phyloP scores from a whole-genome alignment of 2,329 filamentous ascomycete species.

The Paecilomyces variotii region DNA sequence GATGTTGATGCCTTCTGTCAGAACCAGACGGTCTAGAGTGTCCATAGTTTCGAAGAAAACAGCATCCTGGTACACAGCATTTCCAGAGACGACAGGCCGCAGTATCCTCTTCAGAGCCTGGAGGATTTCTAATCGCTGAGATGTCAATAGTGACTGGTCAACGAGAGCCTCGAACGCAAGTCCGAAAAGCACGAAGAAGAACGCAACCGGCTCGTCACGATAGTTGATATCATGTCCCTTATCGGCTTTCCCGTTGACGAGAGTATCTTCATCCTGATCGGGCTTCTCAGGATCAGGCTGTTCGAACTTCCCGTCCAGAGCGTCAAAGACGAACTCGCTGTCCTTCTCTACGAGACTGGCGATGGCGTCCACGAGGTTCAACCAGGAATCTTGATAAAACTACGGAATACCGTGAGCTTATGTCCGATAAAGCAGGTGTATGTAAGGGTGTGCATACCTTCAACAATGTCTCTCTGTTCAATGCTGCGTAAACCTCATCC shows the following conservation, averaged over 20 bases:
- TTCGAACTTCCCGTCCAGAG: conserved; percentile 70
- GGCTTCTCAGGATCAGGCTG: conserved; percentile 25
- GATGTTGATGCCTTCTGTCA: conserved; percentile 83
- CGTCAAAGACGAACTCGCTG: conserved; percentile 95
- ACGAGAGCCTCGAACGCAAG: conserved; percentile 94
- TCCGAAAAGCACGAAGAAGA: conserved; percentile 97
- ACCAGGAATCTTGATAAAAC: conserved; percentile 96
- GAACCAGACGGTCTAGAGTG: conserved; percentile 78
- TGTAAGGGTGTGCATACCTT: conserved; percentile 39
- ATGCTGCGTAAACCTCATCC: conserved; percentile 86
- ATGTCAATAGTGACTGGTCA: conserved; percentile 63
- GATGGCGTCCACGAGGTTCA: conserved; percentile 94
- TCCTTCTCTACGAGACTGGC: conserved; percentile 96
- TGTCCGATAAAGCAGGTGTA: neutral
- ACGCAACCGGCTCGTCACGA: conserved; percentile 91
- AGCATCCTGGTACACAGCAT: conserved; percentile 91
- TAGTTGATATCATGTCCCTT: conserved; percentile 83
- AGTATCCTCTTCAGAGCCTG: conserved; percentile 90
- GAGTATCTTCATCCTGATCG: conserved; percentile 9
- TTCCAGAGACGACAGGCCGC: conserved; percentile 86
- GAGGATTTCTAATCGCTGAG: conserved; percentile 81
- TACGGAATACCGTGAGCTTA: conserved; percentile 17
- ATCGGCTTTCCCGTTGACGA: conserved; percentile 18
- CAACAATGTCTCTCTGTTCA: conserved; percentile 88
- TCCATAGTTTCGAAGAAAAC: conserved; percentile 98